Evolutionary conservation across 2,329 filamentous ascomycete species (phyloP), one percentile per base, ranked within the genome.

Genomic region (Venturia oleaginea): DNA sequence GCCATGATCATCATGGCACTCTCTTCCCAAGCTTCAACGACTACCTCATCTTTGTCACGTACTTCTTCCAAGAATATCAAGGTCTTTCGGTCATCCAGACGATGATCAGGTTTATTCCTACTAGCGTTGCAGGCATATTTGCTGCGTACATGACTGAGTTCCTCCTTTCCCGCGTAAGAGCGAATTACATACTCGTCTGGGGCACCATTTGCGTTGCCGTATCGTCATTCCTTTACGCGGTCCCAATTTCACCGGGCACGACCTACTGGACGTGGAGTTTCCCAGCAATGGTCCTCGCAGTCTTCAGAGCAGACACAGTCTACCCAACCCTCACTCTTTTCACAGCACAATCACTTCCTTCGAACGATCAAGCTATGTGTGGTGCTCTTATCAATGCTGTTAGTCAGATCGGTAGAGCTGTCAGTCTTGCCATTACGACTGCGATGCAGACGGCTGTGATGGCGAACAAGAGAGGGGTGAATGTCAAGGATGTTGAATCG

Each of bases 21-120:
- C 1, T 89, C 75, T 89, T 87, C 69, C 81, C 83, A 22, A 78
- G 80, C 1, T 90, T 90, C 76, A 89, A 87, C 75, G 86, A 86
- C 72, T 88, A 82, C 68, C 75, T 89, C 46, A 78, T 90, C 66
- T 88, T 83, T 69, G 82, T 85, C 1, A 90, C 87, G 4, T 90
- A 87, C 73, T 88, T 84, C 74, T 90, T 84, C 73, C 87, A 90
- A 72, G 81, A 86, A 67, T 89, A 83, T 71, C 85, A 87, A 68
- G 83, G 80, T 0, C 78, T 85, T 1, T 80, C 79, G 0, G 78
- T 86, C 0, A 76, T 89, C n/a, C 82, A 88, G 67, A 89, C 87
- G 0, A 88, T 86, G 15, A 72, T 90, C 10, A 84, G 86, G 3
- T 90, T 89, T 71, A 78, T 90, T 10, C 87, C 87, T 0, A 87